Percentiles rank a stretch among this genome's conserved stretches.
phyloP scores from a whole-genome alignment of 345 rosid species.

The Salix caprea region DNA sequence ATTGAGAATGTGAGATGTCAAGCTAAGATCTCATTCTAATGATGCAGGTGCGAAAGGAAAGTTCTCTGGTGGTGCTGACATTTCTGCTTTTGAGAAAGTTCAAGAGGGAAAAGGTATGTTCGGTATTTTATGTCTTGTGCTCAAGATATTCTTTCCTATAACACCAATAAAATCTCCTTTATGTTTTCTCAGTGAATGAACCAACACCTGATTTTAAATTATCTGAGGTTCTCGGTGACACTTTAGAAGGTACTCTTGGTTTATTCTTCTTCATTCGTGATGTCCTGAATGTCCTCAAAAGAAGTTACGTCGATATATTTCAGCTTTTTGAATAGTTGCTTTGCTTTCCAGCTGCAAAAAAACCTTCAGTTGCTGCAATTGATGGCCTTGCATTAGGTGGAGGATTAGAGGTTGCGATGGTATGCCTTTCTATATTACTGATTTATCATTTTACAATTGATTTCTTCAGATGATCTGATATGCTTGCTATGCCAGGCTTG shows the following conservation, averaged over 20 bases:
- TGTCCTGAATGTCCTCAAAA: not conserved
- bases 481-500: constrained; percentile 50
- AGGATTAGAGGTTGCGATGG: constrained; percentile 96
- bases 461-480: constrained; percentile 10
- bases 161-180: constrained; percentile 1
- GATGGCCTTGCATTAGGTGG: constrained; percentile 99
- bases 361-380: constrained; percentile 97
- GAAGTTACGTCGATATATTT: not conserved
- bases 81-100: constrained; percentile 61
- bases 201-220: constrained; percentile 62
- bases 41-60: constrained; percentile 76
- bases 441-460: not conserved
- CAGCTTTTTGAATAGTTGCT: constrained; percentile 7
- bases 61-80: constrained; percentile 97
- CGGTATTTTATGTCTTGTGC: not conserved
- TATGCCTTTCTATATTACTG: constrained; percentile 25
- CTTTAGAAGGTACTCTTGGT: constrained; percentile 67
- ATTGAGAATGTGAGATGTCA: not conserved
- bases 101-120: constrained; percentile 56
- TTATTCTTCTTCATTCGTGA: not conserved
- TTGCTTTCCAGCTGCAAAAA: constrained; percentile 60
- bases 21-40: constrained; percentile 11
- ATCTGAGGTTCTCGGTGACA: constrained; percentile 57
- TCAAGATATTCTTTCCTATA: constrained; percentile 3
- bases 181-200: constrained; percentile 43